Percentiles rank a stretch among this genome's conserved stretches.
These are phyloP conservation scores for Linnemannia schmuckeri DNA, from an alignment of 192 early-diverging fungal genomes.

Conservation along the genomic window DNA sequence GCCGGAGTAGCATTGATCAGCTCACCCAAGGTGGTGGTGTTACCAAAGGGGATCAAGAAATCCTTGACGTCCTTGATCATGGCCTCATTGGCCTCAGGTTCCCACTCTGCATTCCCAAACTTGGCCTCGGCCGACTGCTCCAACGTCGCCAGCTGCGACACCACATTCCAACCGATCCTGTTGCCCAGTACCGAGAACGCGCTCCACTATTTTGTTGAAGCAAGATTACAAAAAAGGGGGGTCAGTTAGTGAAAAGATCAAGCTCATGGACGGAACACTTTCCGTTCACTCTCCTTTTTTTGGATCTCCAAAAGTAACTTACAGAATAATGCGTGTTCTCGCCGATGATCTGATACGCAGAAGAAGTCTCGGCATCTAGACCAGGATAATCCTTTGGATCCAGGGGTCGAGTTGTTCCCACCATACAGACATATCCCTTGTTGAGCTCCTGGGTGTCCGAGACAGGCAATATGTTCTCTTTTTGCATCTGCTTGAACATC, in stretches of 20 bases:
- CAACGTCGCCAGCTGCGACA: background rate
- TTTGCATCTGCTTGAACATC: background rate
- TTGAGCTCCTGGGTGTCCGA: background rate
- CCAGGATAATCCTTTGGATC: background rate
- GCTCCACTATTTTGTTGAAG: background rate
- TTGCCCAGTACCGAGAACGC: background rate
- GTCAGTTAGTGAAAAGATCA: no score
- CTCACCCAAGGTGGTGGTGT: background rate
- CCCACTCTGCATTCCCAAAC: conserved; percentile 3
- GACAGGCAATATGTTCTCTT: background rate
- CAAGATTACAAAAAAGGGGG: no score
- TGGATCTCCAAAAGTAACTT: background rate
- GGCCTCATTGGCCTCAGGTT: background rate
- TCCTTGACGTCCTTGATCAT: conserved; percentile 8
- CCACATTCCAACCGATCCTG: conserved; percentile 4
- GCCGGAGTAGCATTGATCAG: background rate
- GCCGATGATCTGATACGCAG: background rate
- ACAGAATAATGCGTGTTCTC: background rate
- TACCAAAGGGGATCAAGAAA: background rate
- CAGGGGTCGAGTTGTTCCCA: background rate
- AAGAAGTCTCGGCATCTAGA: background rate
- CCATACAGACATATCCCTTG: background rate
- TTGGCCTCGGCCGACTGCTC: background rate
- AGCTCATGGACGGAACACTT: background rate
- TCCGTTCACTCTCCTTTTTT: no score